These are phyloP conservation scores for Boehmeria nivea DNA, from an alignment of 306 rosid genomes.

Conservation along the genomic window DNA sequence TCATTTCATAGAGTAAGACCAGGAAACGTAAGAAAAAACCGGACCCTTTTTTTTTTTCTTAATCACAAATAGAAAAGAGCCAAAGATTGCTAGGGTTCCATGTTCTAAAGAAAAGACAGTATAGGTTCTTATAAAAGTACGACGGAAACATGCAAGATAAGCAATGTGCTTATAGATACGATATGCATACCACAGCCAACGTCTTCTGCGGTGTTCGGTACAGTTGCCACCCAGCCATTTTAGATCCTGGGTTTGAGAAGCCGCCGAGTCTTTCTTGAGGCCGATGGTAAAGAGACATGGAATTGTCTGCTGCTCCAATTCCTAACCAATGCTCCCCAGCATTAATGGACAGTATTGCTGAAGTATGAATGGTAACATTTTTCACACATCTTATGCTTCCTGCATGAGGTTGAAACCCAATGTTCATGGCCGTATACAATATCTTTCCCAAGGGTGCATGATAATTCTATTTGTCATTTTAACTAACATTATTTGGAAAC, in stretches of 20 bases:
- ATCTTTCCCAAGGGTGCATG: neutral
- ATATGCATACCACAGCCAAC: slow-evolving; percentile 73
- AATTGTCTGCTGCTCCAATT: slow-evolving; percentile 96
- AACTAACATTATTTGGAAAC: too few relatives aligned
- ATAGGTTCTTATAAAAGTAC: too few relatives aligned
- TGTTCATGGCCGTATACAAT: neutral
- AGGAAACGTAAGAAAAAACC: too few relatives aligned
- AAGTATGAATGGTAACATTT: slow-evolving; percentile 80
- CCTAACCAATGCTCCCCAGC: slow-evolving; percentile 99
- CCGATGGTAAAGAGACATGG: slow-evolving; percentile 92
- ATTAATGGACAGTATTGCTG: slow-evolving; percentile 79
- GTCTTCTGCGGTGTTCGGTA: slow-evolving; percentile 93
- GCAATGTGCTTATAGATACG: slow-evolving; percentile 5
- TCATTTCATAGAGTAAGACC: slow-evolving; percentile 20
- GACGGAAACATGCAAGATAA: neutral
- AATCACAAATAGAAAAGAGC: neutral
- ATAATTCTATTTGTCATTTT: neutral
- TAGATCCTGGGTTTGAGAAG: slow-evolving; percentile 67
- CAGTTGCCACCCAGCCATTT: slow-evolving; percentile 93
- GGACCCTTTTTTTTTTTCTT: neutral
- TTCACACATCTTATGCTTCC: slow-evolving; percentile 84
- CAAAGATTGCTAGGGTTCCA: neutral
- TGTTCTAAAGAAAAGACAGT: neutral
- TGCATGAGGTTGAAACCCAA: slow-evolving; percentile 22
- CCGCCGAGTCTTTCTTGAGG: slow-evolving; percentile 96